Conservation (phyloP, 2,329 filamentous ascomycete species). For the Aspergillus fischeri region DNA sequence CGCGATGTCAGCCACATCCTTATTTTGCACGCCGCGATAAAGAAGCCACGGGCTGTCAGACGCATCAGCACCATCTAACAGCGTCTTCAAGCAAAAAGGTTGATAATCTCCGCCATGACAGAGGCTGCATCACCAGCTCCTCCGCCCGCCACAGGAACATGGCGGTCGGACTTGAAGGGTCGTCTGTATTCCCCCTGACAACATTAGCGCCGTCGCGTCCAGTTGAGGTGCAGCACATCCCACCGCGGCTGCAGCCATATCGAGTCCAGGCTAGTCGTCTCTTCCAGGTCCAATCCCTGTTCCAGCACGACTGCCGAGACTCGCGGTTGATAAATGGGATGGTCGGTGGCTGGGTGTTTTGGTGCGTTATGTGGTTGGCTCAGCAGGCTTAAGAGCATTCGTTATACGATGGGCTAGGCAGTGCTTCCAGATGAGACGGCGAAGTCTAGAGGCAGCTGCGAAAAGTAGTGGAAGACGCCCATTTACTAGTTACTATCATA, state of each 20-base stretch:
- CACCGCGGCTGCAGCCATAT: neutral
- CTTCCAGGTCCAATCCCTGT: neutral
- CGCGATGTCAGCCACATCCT: neutral
- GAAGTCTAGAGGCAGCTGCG: slow-evolving; percentile 4
- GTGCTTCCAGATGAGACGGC: slow-evolving; percentile 5
- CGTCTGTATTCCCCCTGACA: too few species aligned
- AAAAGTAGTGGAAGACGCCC: neutral
- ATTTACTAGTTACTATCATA: too few species aligned
- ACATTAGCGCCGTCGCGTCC: neutral
- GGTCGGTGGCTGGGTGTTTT: neutral
- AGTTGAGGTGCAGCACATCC: slow-evolving; percentile 1
- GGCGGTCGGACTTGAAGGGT: too few species aligned
- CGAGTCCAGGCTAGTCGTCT: neutral
- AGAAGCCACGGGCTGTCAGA: too few species aligned
- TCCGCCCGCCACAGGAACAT: too few species aligned
- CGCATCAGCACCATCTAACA: too few species aligned
- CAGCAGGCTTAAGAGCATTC: slow-evolving; percentile 1
- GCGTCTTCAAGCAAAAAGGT: too few species aligned
- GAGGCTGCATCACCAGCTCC: too few species aligned
- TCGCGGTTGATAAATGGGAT: neutral
- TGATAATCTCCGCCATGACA: too few species aligned
- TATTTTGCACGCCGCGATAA: too few species aligned
- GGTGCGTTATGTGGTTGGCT: neutral
- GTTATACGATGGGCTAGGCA: slow-evolving; percentile 6
- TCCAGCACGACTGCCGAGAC: neutral